Conservation (phyloP, 1,139 yeast genomes). For the Debaryomyces nepalensis region DNA sequence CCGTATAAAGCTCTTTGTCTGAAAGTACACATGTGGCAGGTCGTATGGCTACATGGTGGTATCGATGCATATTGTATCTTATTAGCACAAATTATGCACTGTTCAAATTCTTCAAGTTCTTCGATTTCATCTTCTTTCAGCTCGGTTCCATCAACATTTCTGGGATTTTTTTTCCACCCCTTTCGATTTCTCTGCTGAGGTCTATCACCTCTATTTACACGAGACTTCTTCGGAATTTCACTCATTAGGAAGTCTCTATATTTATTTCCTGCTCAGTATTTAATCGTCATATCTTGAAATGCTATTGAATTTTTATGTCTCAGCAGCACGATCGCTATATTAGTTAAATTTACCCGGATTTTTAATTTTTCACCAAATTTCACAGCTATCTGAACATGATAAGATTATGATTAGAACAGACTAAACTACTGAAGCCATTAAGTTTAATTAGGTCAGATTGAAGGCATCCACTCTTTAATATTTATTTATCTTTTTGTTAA, state of each 20-base stretch:
- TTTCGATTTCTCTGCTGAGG: slow-evolving; percentile 8
- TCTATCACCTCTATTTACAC: slow-evolving; percentile 26
- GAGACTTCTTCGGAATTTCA: slow-evolving; percentile 19
- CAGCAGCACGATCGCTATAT: slow-evolving; percentile 2
- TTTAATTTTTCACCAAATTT: slow-evolving; percentile 8
- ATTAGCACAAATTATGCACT: slow-evolving; percentile 87
- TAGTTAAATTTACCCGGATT: slow-evolving; percentile 7
- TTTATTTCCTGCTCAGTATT: not conserved
- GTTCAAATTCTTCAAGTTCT: slow-evolving; percentile 36
- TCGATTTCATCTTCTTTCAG: slow-evolving; percentile 32
- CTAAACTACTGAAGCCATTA: not conserved
- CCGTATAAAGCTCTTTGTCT: slow-evolving; percentile 82
- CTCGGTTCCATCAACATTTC: slow-evolving; percentile 13
- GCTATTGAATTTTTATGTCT: not conserved
- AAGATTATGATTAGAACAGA: not conserved
- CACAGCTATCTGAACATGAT: slow-evolving; percentile 4
- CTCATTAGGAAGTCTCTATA: slow-evolving; percentile 2
- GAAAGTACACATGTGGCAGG: slow-evolving; percentile 83
- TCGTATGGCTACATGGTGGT: slow-evolving; percentile 82
- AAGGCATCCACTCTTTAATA: not conserved
- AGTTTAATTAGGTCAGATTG: not conserved
- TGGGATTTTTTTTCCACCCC: slow-evolving; percentile 15
- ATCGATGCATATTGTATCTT: slow-evolving; percentile 63
- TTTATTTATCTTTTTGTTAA: not conserved
- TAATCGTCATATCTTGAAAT: not conserved